These are phyloP conservation scores for Ganoderma meredithae DNA, from an alignment of 1,284 basidiomycete genomes.

Conservation along the genomic window DNA sequence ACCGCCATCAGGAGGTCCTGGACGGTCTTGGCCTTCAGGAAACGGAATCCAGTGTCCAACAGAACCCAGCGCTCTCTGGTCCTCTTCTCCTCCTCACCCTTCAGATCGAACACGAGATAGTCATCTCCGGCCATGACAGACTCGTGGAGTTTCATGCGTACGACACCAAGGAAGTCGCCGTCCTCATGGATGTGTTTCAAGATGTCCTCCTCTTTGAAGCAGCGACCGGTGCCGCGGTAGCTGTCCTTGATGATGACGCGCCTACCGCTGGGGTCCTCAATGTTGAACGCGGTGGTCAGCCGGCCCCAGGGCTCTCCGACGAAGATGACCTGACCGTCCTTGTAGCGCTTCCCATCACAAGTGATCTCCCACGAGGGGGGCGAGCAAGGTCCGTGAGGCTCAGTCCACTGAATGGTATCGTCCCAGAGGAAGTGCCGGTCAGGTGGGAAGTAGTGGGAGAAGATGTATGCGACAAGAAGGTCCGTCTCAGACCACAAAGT, in stretches of 20 bases:
- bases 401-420: neutral
- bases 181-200: conserved; percentile 2
- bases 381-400: neutral
- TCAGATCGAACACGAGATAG: too few species aligned
- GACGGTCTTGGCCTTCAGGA: neutral
- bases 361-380: neutral
- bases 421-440: neutral
- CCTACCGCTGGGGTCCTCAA: neutral
- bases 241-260: conserved; percentile 9
- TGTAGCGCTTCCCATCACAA: neutral
- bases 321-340: neutral
- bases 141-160: neutral
- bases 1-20: neutral
- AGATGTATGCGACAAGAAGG: conserved; percentile 11
- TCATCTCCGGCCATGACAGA: neutral
- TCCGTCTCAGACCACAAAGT: neutral
- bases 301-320: neutral
- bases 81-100: neutral
- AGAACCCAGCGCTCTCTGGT: neutral
- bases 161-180: conserved; percentile 2
- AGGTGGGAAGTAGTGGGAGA: conserved; percentile 13
- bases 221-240: neutral
- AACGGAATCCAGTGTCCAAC: neutral
- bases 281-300: neutral
- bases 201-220: neutral